Evolutionary conservation across 768 basidiomycete species (phyloP).

Genomic region (Mrakia gelida): DNA sequence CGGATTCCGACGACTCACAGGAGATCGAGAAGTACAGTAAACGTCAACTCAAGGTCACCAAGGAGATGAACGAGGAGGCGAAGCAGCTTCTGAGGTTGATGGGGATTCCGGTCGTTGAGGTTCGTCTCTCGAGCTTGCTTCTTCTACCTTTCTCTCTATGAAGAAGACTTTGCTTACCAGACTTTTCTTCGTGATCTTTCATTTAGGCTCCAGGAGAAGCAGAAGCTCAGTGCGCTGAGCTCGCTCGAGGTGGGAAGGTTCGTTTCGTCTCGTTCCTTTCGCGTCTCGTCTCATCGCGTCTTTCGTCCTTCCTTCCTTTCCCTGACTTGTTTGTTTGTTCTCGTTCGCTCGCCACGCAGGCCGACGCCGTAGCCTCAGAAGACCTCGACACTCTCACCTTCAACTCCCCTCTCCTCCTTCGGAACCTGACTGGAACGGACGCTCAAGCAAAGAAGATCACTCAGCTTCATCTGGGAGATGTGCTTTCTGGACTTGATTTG

Average conservation of each 20-base stretch:
- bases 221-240: slow-evolving; percentile 96
- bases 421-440: slow-evolving; percentile 95
- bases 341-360: slow-evolving; percentile 53
- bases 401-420: slow-evolving; percentile 79
- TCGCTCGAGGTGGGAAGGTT: slow-evolving; percentile 91
- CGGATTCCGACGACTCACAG: slow-evolving; percentile 78
- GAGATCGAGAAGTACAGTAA: slow-evolving; percentile 85
- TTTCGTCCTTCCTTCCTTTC: not conserved
- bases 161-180: not conserved
- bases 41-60: slow-evolving; percentile 88
- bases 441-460: slow-evolving; percentile 94
- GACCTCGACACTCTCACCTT: slow-evolving; percentile 99
- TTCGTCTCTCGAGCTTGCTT: slow-evolving; percentile 45
- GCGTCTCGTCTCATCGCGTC: not conserved
- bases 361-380: slow-evolving; percentile 94
- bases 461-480: slow-evolving; percentile 76
- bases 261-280: too few species aligned
- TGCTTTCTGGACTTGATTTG: slow-evolving; percentile 87
- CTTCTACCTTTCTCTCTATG: not conserved
- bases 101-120: slow-evolving; percentile 93
- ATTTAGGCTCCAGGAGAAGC: slow-evolving; percentile 92
- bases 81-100: slow-evolving; percentile 77
- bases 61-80: slow-evolving; percentile 94
- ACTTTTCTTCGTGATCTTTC: too few species aligned
- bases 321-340: not conserved